A percentile compares a stretch with the other conserved stretches of the same genome.
phyloP scores from a whole-genome alignment of 2,329 filamentous ascomycete genomes.

The Calonectria hongkongensis region DNA sequence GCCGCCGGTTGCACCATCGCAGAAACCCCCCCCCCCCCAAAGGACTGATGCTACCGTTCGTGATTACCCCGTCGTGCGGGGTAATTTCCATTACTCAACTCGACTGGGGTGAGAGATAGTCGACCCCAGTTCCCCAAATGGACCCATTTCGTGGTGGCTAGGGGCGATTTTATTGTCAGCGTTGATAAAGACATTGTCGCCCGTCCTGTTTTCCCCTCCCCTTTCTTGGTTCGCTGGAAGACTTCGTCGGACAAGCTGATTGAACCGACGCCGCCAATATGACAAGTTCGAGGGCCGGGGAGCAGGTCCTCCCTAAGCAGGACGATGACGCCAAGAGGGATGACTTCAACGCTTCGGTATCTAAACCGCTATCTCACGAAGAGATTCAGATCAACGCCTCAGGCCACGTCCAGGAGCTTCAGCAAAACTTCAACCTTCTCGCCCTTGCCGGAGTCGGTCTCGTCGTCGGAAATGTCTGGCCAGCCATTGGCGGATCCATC shows the following conservation, averaged over 20 bases:
- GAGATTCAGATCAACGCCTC: constrained; percentile 60
- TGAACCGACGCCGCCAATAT: constrained; percentile 19
- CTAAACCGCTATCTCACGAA: constrained; percentile 32
- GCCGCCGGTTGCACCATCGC: no score
- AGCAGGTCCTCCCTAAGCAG: constrained; percentile 36
- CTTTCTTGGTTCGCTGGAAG: neutral
- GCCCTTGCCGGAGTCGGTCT: constrained; percentile 65
- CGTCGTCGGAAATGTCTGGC: constrained; percentile 66
- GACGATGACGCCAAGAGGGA: constrained; percentile 39
- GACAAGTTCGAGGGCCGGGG: constrained; percentile 30
- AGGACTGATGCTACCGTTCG: constrained; percentile 1
- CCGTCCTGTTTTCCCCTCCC: constrained; percentile 1
- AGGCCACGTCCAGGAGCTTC: constrained; percentile 64
- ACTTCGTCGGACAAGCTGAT: neutral
- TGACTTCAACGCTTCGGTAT: constrained; percentile 22
- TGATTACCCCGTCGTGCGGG: constrained; percentile 46
- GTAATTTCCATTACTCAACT: constrained; percentile 54
- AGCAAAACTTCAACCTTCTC: constrained; percentile 63
- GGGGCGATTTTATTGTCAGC: neutral
- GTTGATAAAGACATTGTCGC: constrained; percentile 30
- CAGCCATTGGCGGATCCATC: constrained; percentile 65
- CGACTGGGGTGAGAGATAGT: constrained; percentile 38
- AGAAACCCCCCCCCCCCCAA: neutral
- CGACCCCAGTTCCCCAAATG: constrained; percentile 34
- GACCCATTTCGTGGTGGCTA: neutral